Base-by-base conservation (phyloP, 805 yeast species). In the Sugiyamaella americana region DNA sequence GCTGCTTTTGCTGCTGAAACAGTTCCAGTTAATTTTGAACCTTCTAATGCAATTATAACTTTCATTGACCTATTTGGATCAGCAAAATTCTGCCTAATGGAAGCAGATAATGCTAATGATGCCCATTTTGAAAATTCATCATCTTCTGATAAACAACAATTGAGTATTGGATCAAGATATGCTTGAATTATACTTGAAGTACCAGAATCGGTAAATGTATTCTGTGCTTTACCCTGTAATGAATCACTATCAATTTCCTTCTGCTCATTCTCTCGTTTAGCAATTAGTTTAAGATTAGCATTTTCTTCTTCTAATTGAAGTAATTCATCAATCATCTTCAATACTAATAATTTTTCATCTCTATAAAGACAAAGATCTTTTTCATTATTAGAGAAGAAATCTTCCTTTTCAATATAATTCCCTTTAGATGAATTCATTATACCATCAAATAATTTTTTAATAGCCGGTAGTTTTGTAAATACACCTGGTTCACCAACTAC, bases 121-220 rank as follows among this genome's bases (percentile, higher is more conserved):
- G 87, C 80, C 1, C 71, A 60, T 23, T 67, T 62, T 1, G 86
- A 75, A 40, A 63, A 64, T 2, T 69, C 72, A 1, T 68, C 68
- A 24, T 76, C 74, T 30, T 72, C 72, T 2, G 59, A 54, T 0
- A 79, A 51, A 46, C 87, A 77, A 16, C 78, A 60, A 2, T 66
- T 62, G 20, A 84, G 63, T 3, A 83, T 70, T 2, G 64, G 24
- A 3, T 19, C 29, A 43, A 81, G 61, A 56, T 80, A 85, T 32
- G 87, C 65, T 46, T 85, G 87, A 3, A 79, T 81, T 8, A 87
- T 55, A 0, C 84, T 81, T 0, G 91, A 76, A 59, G 93, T 82
- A 0, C 86, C 78, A 11, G 88, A 84, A 58, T 85, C 93, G 56
- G 71, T 74, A 21, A 73, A 65, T 42, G 75, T 71, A 1, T 72